These are phyloP conservation scores for Dionaea muscipula DNA, from an alignment of 179 eudicot species.

Conservation along the genomic window DNA sequence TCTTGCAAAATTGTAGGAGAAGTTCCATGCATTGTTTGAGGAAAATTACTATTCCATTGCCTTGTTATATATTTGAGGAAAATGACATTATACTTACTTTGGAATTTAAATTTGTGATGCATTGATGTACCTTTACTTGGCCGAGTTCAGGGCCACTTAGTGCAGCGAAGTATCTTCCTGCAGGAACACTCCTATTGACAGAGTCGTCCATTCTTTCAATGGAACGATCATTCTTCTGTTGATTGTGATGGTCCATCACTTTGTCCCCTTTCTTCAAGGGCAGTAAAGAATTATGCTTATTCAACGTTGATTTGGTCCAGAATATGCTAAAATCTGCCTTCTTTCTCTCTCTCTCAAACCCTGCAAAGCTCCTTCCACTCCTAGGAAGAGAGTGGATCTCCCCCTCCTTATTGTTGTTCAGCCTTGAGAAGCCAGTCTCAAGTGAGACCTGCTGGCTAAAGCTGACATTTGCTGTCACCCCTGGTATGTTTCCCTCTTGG, in stretches of 20 bases:
- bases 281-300: conserved; percentile 51
- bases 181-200: conserved; percentile 65
- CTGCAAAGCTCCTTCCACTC: conserved; percentile 84
- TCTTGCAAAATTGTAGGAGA: too few species aligned
- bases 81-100: too few species aligned
- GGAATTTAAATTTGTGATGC: too few species aligned
- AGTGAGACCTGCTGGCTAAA: conserved; percentile 73
- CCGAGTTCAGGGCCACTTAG: conserved; percentile 89
- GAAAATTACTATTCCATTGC: too few species aligned
- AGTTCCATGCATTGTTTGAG: too few species aligned
- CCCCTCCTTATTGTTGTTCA: conserved; percentile 28
- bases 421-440: conserved; percentile 80
- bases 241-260: conserved; percentile 15
- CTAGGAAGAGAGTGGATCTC: conserved; percentile 35
- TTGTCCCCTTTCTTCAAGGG: conserved; percentile 37
- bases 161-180: conserved; percentile 95
- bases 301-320: conserved; percentile 62
- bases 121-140: conserved; percentile 80
- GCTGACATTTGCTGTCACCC: conserved; percentile 15
- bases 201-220: conserved; percentile 31
- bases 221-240: conserved; percentile 3
- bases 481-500: conserved; percentile 29
- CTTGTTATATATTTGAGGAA: too few species aligned
- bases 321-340: conserved; percentile 63
- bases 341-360: conserved; percentile 29